Evolutionary conservation across 1,139 yeast genomes (phyloP).

Genomic region (Saccharomyces hybrid): DNA sequence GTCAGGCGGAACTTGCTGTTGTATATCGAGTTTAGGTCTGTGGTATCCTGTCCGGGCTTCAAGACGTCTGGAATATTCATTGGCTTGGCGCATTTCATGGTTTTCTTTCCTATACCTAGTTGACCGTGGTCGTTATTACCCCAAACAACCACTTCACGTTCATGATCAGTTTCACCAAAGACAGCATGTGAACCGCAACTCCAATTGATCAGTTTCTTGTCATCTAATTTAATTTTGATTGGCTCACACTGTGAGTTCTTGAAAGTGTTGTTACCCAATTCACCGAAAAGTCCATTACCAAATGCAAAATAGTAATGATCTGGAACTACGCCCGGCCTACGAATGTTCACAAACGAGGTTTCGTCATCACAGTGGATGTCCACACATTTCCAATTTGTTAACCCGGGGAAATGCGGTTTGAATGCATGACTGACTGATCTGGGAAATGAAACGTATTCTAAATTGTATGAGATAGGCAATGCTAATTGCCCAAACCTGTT

Average conservation of each 20-base stretch:
- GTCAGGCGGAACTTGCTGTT: conserved; percentile 44
- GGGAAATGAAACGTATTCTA: conserved; percentile 67
- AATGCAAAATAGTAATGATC: conserved; percentile 44
- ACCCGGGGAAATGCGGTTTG: conserved; percentile 4
- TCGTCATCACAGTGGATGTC: conserved; percentile 62
- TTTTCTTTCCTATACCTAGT: conserved; percentile 69
- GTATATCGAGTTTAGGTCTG: conserved; percentile 9
- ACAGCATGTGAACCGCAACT: conserved; percentile 41
- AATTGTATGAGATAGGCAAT: conserved; percentile 52
- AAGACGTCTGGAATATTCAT: conserved; percentile 45
- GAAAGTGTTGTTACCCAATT: conserved; percentile 70
- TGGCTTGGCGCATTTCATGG: conserved; percentile 52
- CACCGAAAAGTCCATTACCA: conserved; percentile 87
- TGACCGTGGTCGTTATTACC: conserved; percentile 82
- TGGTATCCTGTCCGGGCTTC: conserved; percentile 40
- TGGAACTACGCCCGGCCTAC: conserved; percentile 6
- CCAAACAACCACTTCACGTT: conserved; percentile 66
- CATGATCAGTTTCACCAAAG: conserved; percentile 58
- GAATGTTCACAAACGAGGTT: conserved; percentile 50
- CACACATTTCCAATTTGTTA: conserved; percentile 31
- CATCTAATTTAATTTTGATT: conserved; percentile 44
- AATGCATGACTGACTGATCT: conserved; percentile 34
- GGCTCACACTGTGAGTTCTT: conserved; percentile 71
- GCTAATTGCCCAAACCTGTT: conserved; percentile 81
- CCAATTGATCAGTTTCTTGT: conserved; percentile 41